These are phyloP conservation scores for Mycosphaerella sp. DNA, from an alignment of 2,329 filamentous ascomycete genomes.

Conservation along the genomic window DNA sequence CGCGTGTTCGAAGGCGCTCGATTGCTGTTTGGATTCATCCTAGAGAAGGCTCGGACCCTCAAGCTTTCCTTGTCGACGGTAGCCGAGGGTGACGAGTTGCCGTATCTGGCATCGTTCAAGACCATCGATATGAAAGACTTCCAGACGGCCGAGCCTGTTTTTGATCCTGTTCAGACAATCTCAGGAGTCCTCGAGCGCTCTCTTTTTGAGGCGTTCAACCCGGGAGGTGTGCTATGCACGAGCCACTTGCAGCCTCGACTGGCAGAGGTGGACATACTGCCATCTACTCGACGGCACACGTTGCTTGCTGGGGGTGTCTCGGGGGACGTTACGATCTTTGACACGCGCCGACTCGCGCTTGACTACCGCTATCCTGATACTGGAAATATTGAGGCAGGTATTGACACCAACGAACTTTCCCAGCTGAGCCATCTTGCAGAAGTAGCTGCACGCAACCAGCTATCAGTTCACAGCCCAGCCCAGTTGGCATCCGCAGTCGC, in stretches of 20 bases:
- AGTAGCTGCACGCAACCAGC: slow-evolving; percentile 29
- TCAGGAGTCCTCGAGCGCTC: slow-evolving; percentile 29
- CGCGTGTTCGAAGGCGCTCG: slow-evolving; percentile 34
- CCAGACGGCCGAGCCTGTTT: slow-evolving; percentile 29
- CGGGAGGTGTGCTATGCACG: slow-evolving; percentile 20
- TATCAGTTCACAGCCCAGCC: slow-evolving; percentile 30
- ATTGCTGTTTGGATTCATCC: slow-evolving; percentile 34
- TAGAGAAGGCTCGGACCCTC: slow-evolving; percentile 30
- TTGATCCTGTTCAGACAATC: slow-evolving; percentile 24
- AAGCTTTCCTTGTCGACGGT: slow-evolving; percentile 16
- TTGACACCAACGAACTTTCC: slow-evolving; percentile 21
- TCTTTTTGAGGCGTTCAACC: slow-evolving; percentile 26
- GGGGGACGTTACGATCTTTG: slow-evolving; percentile 23
- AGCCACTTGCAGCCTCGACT: slow-evolving; percentile 10
- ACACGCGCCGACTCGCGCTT: slow-evolving; percentile 12
- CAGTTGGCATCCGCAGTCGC: slow-evolving; percentile 28
- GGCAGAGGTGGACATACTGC: slow-evolving; percentile 7
- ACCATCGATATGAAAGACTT: slow-evolving; percentile 29
- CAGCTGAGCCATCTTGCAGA: slow-evolving; percentile 30
- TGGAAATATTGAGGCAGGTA: slow-evolving; percentile 16
- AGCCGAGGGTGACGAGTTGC: slow-evolving; percentile 11
- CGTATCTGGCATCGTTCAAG: slow-evolving; percentile 27
- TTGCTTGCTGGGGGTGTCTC: slow-evolving; percentile 19
- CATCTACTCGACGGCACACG: slow-evolving; percentile 9
- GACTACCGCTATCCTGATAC: slow-evolving; percentile 19